Base-by-base conservation (phyloP, 768 basidiomycete species). In the Grammothele lineata region DNA sequence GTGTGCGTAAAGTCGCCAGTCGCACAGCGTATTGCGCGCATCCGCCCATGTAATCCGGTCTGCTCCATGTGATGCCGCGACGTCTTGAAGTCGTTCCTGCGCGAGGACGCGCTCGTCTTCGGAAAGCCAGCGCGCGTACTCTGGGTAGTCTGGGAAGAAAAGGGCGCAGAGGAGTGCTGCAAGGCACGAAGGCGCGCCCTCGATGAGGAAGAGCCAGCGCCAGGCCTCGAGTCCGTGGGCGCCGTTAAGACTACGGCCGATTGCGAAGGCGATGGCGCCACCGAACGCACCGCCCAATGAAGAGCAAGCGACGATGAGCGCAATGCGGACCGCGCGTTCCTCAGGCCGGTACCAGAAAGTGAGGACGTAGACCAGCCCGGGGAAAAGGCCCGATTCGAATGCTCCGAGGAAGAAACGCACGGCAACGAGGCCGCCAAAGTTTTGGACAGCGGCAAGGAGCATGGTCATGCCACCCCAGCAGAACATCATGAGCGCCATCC, bases 101-200 rank as follows among this genome's bases (percentile, higher is more conserved):
- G 75, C 72, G 22, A 70, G 58, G 22, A 61, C 67, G 24, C 68
- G 63, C 56, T 80, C 76, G 15, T 62, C 61, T 2, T 63, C 62
- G 1, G 68, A 70, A 18, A 80, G 65, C 71, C 76, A 77, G 22
- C 51, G 56, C 10, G 61, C 59, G 2, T 73, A 71, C 40, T 75
- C 74, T 1, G 77, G 77, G 62, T 72, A 78, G 59, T 80, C 78
- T 37, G 72, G 70, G 21, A 76, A 69, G 44, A 64, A 39, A 43
- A 62, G 60, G 45, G 55, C 64, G 7, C 64, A 59, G 7, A 66
- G 45, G 19, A 69, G 11, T 18, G 66, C 62, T 35, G 57, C 62
- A 21, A 70, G 53, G 56, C 70, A 67, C 3, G 76, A 75, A 9
- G 75, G 59, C 5, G 72, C 62, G 17, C 76, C 77, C 54, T 78